phyloP scores from a whole-genome alignment of 2,329 filamentous ascomycete species.

The Sporothrix protearum region DNA sequence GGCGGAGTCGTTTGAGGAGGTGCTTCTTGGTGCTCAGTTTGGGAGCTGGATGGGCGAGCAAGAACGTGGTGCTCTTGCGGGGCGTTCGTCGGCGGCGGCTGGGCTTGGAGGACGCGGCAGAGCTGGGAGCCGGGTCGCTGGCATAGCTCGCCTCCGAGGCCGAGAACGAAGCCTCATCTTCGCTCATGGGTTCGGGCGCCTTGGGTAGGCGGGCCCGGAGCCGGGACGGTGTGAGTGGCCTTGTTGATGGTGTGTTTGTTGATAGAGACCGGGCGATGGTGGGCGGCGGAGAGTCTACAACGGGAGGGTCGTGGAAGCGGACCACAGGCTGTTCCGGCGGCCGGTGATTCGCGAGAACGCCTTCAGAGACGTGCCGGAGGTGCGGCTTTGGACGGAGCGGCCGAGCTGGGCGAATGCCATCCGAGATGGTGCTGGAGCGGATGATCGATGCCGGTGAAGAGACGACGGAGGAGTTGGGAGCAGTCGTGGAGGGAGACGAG shows the following conservation, averaged over 20 bases:
- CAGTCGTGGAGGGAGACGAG: slow-evolving; percentile 20
- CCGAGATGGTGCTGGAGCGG: slow-evolving; percentile 21
- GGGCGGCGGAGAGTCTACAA: slow-evolving; percentile 29
- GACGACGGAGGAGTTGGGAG: neutral
- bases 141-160: slow-evolving; percentile 47
- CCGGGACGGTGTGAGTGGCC: slow-evolving; percentile 15
- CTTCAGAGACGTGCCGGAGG: slow-evolving; percentile 24
- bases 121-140: slow-evolving; percentile 36
- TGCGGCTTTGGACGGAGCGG: slow-evolving; percentile 21
- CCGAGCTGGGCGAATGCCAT: slow-evolving; percentile 13
- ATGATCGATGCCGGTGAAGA: slow-evolving; percentile 22
- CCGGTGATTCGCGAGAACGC: slow-evolving; percentile 10
- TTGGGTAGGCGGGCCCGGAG: slow-evolving; percentile 18
- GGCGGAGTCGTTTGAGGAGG: slow-evolving; percentile 63
- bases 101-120: slow-evolving; percentile 39
- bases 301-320: slow-evolving; percentile 43
- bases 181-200: slow-evolving; percentile 39
- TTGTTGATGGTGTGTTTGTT: neutral
- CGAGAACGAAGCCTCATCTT: slow-evolving; percentile 49
- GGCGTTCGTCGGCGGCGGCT: slow-evolving; percentile 38
- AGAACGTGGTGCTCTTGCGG: slow-evolving; percentile 60
- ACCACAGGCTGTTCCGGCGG: slow-evolving; percentile 40
- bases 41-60: slow-evolving; percentile 65
- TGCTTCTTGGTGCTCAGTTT: slow-evolving; percentile 58
- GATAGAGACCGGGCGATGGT: neutral